These are phyloP conservation scores for Hirschfeldia incana DNA, from an alignment of 345 rosid species.

Conservation along the genomic window DNA sequence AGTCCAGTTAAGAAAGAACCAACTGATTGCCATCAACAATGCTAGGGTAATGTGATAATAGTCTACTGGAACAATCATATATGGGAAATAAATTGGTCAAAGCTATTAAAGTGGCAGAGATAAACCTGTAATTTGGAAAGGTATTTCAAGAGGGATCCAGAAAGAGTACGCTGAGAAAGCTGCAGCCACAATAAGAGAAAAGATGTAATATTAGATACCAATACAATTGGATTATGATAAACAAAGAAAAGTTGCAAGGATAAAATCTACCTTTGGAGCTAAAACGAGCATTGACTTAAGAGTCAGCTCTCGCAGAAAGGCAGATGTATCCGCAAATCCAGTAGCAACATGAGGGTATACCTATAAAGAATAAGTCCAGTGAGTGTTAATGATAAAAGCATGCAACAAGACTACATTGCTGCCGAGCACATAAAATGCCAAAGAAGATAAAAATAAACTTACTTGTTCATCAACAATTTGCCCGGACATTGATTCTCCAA, in stretches of 20 bases:
- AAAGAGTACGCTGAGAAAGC: slow-evolving; percentile 95
- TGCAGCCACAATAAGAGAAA: slow-evolving; percentile 45
- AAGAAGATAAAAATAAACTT: slow-evolving; percentile 29
- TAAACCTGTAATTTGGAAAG: slow-evolving; percentile 94
- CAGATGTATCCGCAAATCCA: slow-evolving; percentile 90
- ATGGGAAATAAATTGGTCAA: slow-evolving; percentile 10
- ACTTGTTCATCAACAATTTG: slow-evolving; percentile 98
- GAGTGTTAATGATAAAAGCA: slow-evolving; percentile 2
- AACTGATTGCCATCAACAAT: not conserved
- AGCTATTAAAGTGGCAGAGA: slow-evolving; percentile 14
- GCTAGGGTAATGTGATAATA: not conserved
- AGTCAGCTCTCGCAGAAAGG: slow-evolving; percentile 95
- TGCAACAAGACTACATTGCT: not conserved
- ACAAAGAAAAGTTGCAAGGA: not conserved
- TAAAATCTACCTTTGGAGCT: slow-evolving; percentile 77
- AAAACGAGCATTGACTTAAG: slow-evolving; percentile 96
- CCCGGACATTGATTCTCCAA: slow-evolving; percentile 82
- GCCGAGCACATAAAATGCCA: slow-evolving; percentile 9
- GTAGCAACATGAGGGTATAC: slow-evolving; percentile 92
- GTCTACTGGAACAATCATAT: not conserved
- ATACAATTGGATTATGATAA: not conserved
- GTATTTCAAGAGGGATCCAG: slow-evolving; percentile 87
- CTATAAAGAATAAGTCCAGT: slow-evolving; percentile 42
- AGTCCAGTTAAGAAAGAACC: not conserved
- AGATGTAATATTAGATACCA: slow-evolving; percentile 28